A percentile compares a stretch with the other conserved stretches of the same genome.
phyloP scores from a whole-genome alignment of 441 rosid species.

The Populus hybrid region DNA sequence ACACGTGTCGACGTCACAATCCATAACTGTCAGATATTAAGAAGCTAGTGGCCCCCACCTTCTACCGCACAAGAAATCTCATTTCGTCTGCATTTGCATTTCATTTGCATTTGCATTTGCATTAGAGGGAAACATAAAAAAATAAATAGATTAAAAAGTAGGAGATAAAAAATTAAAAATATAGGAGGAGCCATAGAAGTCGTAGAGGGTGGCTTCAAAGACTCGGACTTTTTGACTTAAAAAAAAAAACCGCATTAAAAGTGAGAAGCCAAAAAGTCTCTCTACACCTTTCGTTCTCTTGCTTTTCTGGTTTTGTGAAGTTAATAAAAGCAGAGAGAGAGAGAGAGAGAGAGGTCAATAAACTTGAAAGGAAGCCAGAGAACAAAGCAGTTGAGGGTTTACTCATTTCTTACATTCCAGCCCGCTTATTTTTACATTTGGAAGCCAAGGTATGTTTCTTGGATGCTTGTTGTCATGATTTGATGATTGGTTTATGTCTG shows the following conservation, averaged over 20 bases:
- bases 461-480: neutral
- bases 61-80: conserved; percentile 4
- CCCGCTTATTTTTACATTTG: conserved; percentile 9
- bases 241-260: conserved; percentile 12
- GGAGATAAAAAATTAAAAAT: neutral
- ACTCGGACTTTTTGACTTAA: conserved; percentile 35
- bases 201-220: conserved; percentile 6
- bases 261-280: conserved; percentile 8
- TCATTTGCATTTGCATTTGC: conserved; percentile 1
- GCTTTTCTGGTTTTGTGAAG: neutral
- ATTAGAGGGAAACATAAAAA: conserved; percentile 8
- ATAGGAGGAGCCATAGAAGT: conserved; percentile 7
- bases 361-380: neutral
- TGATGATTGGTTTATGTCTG: conserved; percentile 2
- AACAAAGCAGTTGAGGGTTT: neutral
- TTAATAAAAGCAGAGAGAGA: neutral
- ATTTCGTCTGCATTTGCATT: neutral
- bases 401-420: neutral
- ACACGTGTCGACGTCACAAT: conserved; percentile 32
- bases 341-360: neutral
- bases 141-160: conserved; percentile 9
- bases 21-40: conserved; percentile 28
- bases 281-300: neutral
- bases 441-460: conserved; percentile 22
- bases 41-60: conserved; percentile 22